Conservation (phyloP, 2,329 filamentous ascomycete species). For the Sporothrix sp. region DNA sequence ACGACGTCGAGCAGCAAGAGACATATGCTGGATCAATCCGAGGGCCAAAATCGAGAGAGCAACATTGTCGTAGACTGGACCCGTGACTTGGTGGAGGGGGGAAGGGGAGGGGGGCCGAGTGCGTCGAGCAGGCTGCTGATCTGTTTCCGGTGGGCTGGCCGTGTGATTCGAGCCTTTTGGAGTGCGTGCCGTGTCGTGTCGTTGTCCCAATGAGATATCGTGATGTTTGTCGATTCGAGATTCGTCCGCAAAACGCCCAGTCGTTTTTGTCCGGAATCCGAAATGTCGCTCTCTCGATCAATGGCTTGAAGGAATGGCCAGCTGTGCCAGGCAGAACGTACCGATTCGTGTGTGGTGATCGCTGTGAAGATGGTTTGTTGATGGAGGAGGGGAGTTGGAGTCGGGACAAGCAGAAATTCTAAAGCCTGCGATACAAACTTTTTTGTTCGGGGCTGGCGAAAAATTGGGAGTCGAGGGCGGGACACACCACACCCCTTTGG, state of each 20-base stretch:
- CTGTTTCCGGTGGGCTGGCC: neutral
- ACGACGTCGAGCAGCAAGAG: neutral
- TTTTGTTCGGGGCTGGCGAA: constrained; percentile 15
- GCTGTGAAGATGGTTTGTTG: constrained; percentile 28
- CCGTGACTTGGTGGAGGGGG: neutral
- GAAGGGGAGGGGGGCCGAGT: neutral
- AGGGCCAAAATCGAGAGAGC: neutral
- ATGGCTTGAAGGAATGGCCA: neutral
- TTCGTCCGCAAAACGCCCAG: neutral
- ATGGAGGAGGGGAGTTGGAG: constrained; percentile 13
- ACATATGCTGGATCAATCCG: neutral
- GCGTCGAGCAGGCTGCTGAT: too few species aligned
- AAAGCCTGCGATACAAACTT: constrained; percentile 12
- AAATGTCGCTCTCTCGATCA: constrained; percentile 5
- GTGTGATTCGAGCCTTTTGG: too few species aligned
- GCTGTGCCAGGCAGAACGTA: constrained; percentile 28
- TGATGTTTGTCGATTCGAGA: neutral
- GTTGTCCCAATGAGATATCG: neutral
- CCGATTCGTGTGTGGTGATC: constrained; percentile 39
- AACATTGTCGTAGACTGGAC: neutral
- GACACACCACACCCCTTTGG: neutral
- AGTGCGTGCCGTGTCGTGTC: neutral
- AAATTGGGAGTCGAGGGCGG: constrained; percentile 9
- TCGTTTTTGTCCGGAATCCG: neutral
- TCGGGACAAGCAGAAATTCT: constrained; percentile 9